phyloP scores from a whole-genome alignment of 371 early-diverging fungal species.

The Globomyces sp. region DNA sequence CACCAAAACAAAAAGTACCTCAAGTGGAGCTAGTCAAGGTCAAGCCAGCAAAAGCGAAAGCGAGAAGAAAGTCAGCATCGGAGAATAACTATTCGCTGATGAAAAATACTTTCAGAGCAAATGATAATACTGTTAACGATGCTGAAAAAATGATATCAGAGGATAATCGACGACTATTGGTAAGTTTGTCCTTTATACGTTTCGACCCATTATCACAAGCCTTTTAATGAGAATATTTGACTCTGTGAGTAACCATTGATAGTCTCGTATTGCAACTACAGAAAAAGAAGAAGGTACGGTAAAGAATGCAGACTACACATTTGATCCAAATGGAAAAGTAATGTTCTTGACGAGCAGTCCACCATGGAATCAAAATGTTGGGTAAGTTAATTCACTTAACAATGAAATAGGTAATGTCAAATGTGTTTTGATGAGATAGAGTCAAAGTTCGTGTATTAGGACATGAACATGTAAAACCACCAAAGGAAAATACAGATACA shows the following conservation, averaged over 20 bases:
- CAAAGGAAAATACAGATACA: too few relatives aligned
- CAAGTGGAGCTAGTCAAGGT: too few relatives aligned
- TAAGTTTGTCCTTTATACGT: not conserved
- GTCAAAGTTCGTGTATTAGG: not conserved
- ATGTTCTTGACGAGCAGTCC: slow-evolving; percentile 31
- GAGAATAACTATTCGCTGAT: not conserved
- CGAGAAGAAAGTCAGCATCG: not conserved
- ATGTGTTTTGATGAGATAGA: not conserved
- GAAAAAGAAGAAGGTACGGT: slow-evolving; percentile 36
- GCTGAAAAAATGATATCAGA: not conserved
- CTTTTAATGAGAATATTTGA: too few relatives aligned
- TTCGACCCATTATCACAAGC: too few relatives aligned
- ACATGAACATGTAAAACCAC: not conserved
- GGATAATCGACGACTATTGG: slow-evolving; percentile 4
- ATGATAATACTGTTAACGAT: not conserved
- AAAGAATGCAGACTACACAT: slow-evolving; percentile 26
- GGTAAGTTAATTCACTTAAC: not conserved
- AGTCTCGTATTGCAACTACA: slow-evolving; percentile 20
- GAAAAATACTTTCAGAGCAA: not conserved
- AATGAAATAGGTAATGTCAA: too few relatives aligned
- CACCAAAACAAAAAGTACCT: slow-evolving; percentile 3
- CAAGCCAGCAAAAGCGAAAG: slow-evolving; percentile 2
- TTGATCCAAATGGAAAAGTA: slow-evolving; percentile 38
- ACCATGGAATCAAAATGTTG: slow-evolving; percentile 22
- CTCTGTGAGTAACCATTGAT: too few relatives aligned